Base-by-base conservation (phyloP, 1,284 basidiomycete species). In the Microbotryum scabiosae region DNA sequence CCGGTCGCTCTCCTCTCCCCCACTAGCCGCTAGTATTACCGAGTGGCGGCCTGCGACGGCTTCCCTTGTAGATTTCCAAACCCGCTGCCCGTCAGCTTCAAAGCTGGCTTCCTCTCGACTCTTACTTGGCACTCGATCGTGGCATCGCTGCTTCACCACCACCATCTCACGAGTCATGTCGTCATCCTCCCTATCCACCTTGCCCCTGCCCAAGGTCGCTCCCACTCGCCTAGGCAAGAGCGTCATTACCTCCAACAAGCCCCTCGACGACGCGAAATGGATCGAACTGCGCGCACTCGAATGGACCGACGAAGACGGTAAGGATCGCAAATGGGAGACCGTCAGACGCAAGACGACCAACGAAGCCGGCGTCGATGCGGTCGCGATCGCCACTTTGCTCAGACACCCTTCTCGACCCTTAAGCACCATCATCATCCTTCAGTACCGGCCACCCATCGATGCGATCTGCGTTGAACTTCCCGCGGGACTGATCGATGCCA, bases 401-500 rank as follows among this genome's bases (percentile, higher is more conserved):
- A 82, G 82, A 32, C 65, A 66, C n/a, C 75, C 84, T 78, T 36
- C 74, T 77, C 70, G 70, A 28, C 75, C 74, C 1, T 58, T 73
- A 0, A 87, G 85, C 0, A 91, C 88, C 2, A 82, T 94, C 59
- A 80, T 96, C 63, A 68, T 68, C 56, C 46, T 68, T 1, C 66
- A 68, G 48, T 63, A 64, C 46, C 63, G 58, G n/a, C 64, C 67
- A 20, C 65, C 66, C 20, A 60, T 65, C 44, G 26, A 65, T 47
- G 55, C 60, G 20, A 64, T 70, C 51, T 69, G 62, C 28, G 63
- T 74, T 87, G 90, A 94, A 73, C 78, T 93, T 43, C 90, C 90
- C 7, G 90, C 90, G 59, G 89, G 90, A 43, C 77, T 97, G 26
- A 84, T 97, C 62, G 88, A 93, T 72, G 83, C 85, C 62, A 83